Evolutionary conservation across 2,329 filamentous ascomycete species (phyloP), one percentile per base, ranked within the genome.

Genomic region (Fusarium citri): DNA sequence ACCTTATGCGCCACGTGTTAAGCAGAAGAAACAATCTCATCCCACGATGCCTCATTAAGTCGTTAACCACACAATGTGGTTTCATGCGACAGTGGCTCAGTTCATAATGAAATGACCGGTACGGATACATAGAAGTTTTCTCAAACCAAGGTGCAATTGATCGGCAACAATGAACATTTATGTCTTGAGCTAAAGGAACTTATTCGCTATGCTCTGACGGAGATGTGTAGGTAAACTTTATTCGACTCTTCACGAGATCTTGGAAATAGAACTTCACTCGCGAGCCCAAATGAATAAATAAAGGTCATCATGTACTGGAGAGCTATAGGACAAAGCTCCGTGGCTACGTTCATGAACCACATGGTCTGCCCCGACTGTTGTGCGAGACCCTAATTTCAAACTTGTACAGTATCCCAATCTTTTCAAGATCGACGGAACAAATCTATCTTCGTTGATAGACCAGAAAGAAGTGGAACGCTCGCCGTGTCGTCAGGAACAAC

Each of bases 71-170:
- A 37, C 34, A 37, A 37, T 18, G 10, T 6, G 3, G 18, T n/a
- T n/a, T 37, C 34, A 2, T 37, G 34, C 34, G 18, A 11, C 10
- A n/a, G 6, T n/a, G 34, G 18, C 16, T 11, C 10, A n/a, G n/a
- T n/a, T n/a, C 34, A n/a, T 37, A 4, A 7, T 37, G 18, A 4
- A 37, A n/a, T 11, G 3, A 18, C 34, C 11, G 18, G 1, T 7
- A 6, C 5, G 9, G 0, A n/a, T n/a, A 11, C 6, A 4, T n/a
- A 11, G 3, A n/a, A 6, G 0, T 11, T 1, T n/a, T 7, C 10
- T n/a, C 3, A 37, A 7, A 11, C n/a, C 3, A 3, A 3, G 0
- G 7, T 37, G 5, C 2, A 7, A 6, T 4, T 7, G 1, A 37
- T 37, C 11, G 6, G 12, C 12, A 37, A 2, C 18, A n/a, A 37